These are phyloP conservation scores for Aspergillus sp. DNA, from an alignment of 2,329 filamentous ascomycete species.

Conservation along the genomic window DNA sequence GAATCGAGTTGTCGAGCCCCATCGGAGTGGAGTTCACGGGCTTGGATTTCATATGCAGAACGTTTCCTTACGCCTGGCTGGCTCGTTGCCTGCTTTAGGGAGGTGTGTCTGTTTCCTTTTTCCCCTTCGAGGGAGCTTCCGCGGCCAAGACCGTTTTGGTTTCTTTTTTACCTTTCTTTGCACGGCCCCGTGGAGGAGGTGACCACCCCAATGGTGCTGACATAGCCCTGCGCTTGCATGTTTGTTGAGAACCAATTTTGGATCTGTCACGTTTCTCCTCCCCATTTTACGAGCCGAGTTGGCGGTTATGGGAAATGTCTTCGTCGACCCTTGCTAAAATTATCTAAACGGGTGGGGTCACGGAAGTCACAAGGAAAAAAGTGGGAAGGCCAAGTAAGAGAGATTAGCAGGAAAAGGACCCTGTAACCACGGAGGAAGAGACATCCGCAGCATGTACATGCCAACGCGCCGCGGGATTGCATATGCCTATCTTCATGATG, in stretches of 20 bases:
- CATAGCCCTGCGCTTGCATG: constrained; percentile 15
- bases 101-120: background rate
- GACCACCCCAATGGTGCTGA: constrained; percentile 9
- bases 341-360: constrained; percentile 8
- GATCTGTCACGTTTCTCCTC: constrained; percentile 19
- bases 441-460: constrained; percentile 5
- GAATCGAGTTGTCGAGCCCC: constrained; percentile 16
- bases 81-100: constrained; percentile 9
- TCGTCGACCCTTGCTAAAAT: constrained; percentile 13
- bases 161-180: constrained; percentile 13
- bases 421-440: constrained; percentile 1
- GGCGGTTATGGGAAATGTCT: background rate
- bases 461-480: constrained; percentile 1
- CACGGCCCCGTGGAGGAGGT: constrained; percentile 13
- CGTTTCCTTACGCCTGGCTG: constrained; percentile 12
- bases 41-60: constrained; percentile 23
- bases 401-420: background rate
- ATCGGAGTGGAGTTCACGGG: constrained; percentile 21
- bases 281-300: background rate
- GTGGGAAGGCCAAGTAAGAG: background rate
- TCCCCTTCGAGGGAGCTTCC: background rate
- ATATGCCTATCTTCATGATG: background rate
- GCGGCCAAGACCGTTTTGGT: constrained; percentile 9
- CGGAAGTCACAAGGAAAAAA: background rate
- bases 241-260: constrained; percentile 20